These are phyloP conservation scores for Cladosporium sp. DNA, from an alignment of 2,329 filamentous ascomycete genomes.

Conservation along the genomic window DNA sequence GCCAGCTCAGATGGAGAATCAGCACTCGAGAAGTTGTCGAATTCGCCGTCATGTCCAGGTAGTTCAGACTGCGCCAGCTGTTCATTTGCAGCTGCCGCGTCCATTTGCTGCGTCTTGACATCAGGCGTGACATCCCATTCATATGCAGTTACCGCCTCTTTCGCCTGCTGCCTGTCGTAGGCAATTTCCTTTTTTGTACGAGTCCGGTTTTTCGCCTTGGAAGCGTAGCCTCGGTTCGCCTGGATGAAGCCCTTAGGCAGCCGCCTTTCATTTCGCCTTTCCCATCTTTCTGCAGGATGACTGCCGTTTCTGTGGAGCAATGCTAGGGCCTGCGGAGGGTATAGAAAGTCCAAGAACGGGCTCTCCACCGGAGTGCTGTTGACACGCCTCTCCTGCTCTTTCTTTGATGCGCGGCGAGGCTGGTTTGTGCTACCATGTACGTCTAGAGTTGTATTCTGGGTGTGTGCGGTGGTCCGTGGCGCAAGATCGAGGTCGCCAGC, in stretches of 20 bases:
- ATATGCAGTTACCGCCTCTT: neutral
- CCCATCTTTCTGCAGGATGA: constrained; percentile 29
- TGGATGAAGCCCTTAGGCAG: constrained; percentile 31
- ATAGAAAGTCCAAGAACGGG: constrained; percentile 49
- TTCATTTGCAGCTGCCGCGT: neutral
- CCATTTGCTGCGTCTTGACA: neutral
- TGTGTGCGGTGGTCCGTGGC: constrained; percentile 24
- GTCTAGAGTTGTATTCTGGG: neutral
- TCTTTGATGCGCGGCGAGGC: neutral
- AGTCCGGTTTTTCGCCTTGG: neutral
- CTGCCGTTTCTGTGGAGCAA: constrained; percentile 32
- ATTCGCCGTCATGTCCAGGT: neutral
- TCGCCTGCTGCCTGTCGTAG: neutral
- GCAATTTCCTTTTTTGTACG: neutral
- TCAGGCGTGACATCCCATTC: neutral
- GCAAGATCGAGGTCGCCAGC: constrained; percentile 48
- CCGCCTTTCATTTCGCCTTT: constrained; percentile 30
- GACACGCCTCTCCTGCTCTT: constrained; percentile 2
- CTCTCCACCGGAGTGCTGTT: neutral
- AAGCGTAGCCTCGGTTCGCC: constrained; percentile 28
- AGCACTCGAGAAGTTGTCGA: neutral
- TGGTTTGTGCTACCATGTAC: neutral
- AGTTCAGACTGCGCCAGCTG: neutral
- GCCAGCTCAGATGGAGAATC: neutral
- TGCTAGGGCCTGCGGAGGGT: constrained; percentile 47